These are phyloP conservation scores for Populus hybrid DNA, from an alignment of 441 rosid genomes.

Conservation along the genomic window DNA sequence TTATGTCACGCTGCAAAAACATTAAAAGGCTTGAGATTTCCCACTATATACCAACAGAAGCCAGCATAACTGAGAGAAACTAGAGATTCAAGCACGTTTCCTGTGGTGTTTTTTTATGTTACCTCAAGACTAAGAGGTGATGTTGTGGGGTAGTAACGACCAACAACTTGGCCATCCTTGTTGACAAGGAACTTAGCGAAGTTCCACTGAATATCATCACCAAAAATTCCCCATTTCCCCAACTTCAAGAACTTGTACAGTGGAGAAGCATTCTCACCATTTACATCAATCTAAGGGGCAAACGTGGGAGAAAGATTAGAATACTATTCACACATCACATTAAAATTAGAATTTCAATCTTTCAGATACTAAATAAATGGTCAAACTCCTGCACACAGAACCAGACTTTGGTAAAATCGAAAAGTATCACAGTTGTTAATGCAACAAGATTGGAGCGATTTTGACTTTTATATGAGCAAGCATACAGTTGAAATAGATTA, in stretches of 20 bases:
- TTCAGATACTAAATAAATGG: background rate
- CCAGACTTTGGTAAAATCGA: background rate
- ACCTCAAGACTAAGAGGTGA: slow-evolving; percentile 80
- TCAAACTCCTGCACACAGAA: background rate
- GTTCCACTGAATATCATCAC: slow-evolving; percentile 96
- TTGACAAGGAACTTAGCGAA: slow-evolving; percentile 81
- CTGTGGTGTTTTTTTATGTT: slow-evolving; percentile 27
- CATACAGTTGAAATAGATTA: too few relatives aligned
- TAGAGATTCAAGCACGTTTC: background rate
- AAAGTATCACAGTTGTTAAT: background rate
- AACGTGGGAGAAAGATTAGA: slow-evolving; percentile 3
- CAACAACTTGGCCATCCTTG: slow-evolving; percentile 59
- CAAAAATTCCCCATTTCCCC: slow-evolving; percentile 87
- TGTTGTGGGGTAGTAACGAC: slow-evolving; percentile 86
- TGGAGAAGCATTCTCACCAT: slow-evolving; percentile 64
- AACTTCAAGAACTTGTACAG: slow-evolving; percentile 72
- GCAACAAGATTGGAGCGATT: too few relatives aligned
- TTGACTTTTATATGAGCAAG: too few relatives aligned
- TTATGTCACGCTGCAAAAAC: slow-evolving; percentile 44
- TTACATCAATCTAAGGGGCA: slow-evolving; percentile 65
- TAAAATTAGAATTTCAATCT: background rate
- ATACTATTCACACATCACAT: background rate
- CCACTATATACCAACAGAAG: background rate
- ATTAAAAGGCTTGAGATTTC: background rate
- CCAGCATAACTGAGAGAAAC: background rate